phyloP scores from a whole-genome alignment of 1,284 basidiomycete genomes.

The Athelia psychrophila region DNA sequence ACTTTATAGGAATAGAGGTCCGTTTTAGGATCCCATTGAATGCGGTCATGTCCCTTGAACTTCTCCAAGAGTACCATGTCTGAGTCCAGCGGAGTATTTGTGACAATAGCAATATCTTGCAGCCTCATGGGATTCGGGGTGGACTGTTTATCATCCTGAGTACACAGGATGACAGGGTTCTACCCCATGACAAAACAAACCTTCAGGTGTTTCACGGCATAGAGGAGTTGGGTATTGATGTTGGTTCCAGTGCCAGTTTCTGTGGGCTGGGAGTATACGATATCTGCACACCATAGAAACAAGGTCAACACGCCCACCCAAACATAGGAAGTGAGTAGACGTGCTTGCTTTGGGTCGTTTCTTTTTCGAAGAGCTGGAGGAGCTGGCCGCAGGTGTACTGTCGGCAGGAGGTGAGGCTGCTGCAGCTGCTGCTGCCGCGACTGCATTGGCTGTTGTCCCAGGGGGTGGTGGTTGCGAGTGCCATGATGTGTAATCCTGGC shows the following conservation, averaged over 20 bases:
- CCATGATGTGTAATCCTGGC: conserved; percentile 71
- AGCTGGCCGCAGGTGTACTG: conserved; percentile 13
- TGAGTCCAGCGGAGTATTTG: conserved; percentile 71
- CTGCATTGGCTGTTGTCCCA: conserved; percentile 13
- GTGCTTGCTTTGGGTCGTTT: conserved; percentile 67
- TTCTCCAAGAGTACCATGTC: conserved; percentile 73
- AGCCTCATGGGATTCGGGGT: conserved; percentile 80
- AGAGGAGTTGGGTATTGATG: conserved; percentile 84
- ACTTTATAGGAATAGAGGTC: conserved; percentile 84
- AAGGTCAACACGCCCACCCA: conserved; percentile 10
- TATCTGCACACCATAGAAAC: conserved; percentile 35
- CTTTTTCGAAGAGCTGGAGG: conserved; percentile 41
- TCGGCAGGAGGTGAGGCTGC: conserved; percentile 15
- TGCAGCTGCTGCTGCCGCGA: conserved; percentile 12
- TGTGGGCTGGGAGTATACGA: conserved; percentile 83
- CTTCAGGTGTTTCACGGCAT: conserved; percentile 82
- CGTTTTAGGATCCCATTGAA: conserved; percentile 78
- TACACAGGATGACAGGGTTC: neutral
- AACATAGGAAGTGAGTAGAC: conserved; percentile 23
- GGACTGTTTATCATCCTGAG: conserved; percentile 36
- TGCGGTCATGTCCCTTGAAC: conserved; percentile 78
- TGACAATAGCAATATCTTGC: conserved; percentile 81
- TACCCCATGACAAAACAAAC: conserved; percentile 24
- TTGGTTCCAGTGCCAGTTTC: conserved; percentile 81
- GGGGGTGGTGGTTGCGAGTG: conserved; percentile 53